Base-by-base conservation (phyloP, 2,329 filamentous ascomycete genomes). In the Neonectria hederae region DNA sequence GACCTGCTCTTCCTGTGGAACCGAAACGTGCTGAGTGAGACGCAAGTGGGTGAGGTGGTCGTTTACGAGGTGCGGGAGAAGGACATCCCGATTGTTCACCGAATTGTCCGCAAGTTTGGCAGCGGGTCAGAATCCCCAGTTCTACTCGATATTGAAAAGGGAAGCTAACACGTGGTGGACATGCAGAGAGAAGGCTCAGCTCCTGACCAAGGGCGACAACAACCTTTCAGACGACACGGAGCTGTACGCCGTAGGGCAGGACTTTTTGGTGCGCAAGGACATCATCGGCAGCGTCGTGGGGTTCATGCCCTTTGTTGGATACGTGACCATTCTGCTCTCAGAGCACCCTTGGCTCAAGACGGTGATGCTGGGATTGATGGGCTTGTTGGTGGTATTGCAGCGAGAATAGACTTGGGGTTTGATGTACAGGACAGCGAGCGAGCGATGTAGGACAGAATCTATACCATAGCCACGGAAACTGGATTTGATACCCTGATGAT, bases 271-370 rank as follows among this genome's bases (percentile, higher is more conserved):
- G 77, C 88, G 96, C 63, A 87, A 91, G 76, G 95, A 98, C 76
- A 94, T 99, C 60, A 93, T 99, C 62, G 96, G 96, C 49, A 97
- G 92, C 71, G 96, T 98, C 7, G 84, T 96, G 11, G 96, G 88
- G 40, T 99, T 97, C 78, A 90, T 98, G 62, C 96, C 96, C 0
- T 97, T 96, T 74, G 94, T 98, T 14, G 96, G 96, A 70, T 98
- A 98, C 76, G 94, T 98, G 49, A 99, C 96, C 2, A 99, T 99
- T 72, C 84, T 98, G 79, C 84, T 99, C 67, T 96, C 92, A 67
- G 96, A 99, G 79, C 90, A 99, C 77, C 96, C 96, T 6, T 98
- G 95, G 95, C 79, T 98, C 73, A 99, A 99, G 87, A 97, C 93
- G 46, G 95, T 90, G 26, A 92, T 98, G 90, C 80, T 99, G 75